Percentiles rank a stretch among this genome's conserved stretches.
phyloP scores from a whole-genome alignment of 2,329 filamentous ascomycete species.

The Fusarium equiseti region DNA sequence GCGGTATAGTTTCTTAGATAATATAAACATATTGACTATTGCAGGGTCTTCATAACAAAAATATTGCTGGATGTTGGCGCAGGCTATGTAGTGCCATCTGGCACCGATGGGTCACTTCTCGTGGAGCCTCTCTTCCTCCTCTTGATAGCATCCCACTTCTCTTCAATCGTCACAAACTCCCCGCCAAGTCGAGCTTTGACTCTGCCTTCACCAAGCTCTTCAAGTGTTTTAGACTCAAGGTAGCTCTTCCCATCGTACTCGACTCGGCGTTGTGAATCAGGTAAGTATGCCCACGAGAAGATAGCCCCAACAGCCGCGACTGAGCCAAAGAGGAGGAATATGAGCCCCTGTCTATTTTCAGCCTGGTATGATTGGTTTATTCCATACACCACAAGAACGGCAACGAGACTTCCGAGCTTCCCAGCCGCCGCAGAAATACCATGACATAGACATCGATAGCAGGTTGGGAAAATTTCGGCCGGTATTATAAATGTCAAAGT shows the following conservation, averaged over 20 bases:
- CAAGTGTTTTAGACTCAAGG: constrained; percentile 61
- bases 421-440: constrained; percentile 71
- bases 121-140: constrained; percentile 48
- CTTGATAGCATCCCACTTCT: constrained; percentile 57
- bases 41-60: constrained; percentile 11
- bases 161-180: constrained; percentile 58
- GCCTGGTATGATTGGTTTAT: constrained; percentile 61
- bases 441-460: constrained; percentile 72
- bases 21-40: constrained; percentile 8
- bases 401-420: constrained; percentile 68
- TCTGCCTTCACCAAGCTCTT: constrained; percentile 64
- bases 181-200: constrained; percentile 59
- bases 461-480: constrained; percentile 73
- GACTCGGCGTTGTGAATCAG: constrained; percentile 59
- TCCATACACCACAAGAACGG: constrained; percentile 63
- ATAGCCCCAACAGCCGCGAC: constrained; percentile 63
- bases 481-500: constrained; percentile 74
- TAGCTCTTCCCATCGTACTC: constrained; percentile 53
- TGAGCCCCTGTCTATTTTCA: constrained; percentile 59
- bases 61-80: background rate
- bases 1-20: constrained; percentile 17
- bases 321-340: constrained; percentile 64
- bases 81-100: constrained; percentile 37
- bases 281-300: constrained; percentile 65
- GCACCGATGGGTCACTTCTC: constrained; percentile 42